Percentiles rank a stretch among this genome's conserved stretches.
These are phyloP conservation scores for Aspergillus carlsbadensis DNA, from an alignment of 495 filamentous ascomycete species.

Conservation along the genomic window DNA sequence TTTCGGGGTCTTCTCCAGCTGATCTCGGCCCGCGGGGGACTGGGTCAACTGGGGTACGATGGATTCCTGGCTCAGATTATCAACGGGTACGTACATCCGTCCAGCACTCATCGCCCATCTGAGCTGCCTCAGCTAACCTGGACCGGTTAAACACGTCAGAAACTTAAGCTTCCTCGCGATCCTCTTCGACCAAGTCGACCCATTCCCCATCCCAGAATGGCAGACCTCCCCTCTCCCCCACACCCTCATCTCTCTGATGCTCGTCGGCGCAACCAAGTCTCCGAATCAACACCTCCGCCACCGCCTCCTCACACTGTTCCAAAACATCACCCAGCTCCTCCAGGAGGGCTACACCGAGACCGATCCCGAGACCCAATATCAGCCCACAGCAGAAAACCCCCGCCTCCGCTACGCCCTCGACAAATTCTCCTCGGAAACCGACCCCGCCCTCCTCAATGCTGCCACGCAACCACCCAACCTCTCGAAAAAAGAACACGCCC, in stretches of 20 bases:
- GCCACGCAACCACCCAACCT: not conserved
- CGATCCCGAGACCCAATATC: no score
- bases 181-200: not conserved
- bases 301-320: not conserved
- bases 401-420: not conserved
- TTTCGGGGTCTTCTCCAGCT: not conserved
- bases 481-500: not conserved
- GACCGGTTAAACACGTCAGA: not conserved
- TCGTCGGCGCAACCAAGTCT: not conserved
- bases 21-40: not conserved
- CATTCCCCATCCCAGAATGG: not conserved
- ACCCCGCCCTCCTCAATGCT: not conserved
- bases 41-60: not conserved
- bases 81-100: not conserved
- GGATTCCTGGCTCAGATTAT: not conserved
- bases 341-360: not conserved
- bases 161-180: not conserved
- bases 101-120: no score
- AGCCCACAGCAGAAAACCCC: not conserved
- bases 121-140: not conserved
- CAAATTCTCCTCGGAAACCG: not conserved
- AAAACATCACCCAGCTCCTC: not conserved
- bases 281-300: not conserved
- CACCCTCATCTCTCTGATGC: not conserved
- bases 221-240: not conserved